A percentile compares a stretch with the other conserved stretches of the same genome.
These are phyloP conservation scores for Urochloa ruziziensis DNA, from an alignment of 176 grass and related monocot genomes.

Conservation along the genomic window DNA sequence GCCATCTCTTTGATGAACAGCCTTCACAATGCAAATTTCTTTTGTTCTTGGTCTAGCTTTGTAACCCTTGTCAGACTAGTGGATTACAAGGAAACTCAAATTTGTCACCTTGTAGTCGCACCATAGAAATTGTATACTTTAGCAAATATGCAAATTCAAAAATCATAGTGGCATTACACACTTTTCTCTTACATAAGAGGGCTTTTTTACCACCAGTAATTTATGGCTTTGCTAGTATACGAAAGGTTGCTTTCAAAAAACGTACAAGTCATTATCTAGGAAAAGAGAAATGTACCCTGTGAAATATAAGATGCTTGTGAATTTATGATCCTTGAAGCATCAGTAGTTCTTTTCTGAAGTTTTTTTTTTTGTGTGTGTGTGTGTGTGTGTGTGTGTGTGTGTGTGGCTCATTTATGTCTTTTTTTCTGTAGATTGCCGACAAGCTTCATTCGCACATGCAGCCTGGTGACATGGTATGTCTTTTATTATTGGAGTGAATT, in stretches of 20 bases:
- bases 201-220: neutral
- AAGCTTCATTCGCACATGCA: slow-evolving; percentile 25
- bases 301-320: neutral
- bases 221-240: neutral
- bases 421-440: slow-evolving; percentile 26
- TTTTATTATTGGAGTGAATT: neutral
- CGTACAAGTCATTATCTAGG: neutral
- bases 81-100: neutral
- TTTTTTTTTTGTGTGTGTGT: too few relatives aligned
- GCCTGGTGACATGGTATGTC: neutral
- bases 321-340: neutral
- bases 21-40: neutral
- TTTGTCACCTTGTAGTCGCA: neutral
- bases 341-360: neutral
- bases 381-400: too few relatives aligned
- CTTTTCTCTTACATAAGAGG: neutral
- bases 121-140: neutral
- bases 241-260: neutral
- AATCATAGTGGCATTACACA: neutral
- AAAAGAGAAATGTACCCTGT: neutral
- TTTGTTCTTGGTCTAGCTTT: neutral
- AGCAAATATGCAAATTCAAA: neutral
- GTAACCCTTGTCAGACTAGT: neutral
- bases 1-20: neutral
- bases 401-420: neutral